A percentile compares a stretch with the other conserved stretches of the same genome.
These are phyloP conservation scores for Ophidiomyces ophidiicola DNA, from an alignment of 2,329 filamentous ascomycete species.

Conservation along the genomic window DNA sequence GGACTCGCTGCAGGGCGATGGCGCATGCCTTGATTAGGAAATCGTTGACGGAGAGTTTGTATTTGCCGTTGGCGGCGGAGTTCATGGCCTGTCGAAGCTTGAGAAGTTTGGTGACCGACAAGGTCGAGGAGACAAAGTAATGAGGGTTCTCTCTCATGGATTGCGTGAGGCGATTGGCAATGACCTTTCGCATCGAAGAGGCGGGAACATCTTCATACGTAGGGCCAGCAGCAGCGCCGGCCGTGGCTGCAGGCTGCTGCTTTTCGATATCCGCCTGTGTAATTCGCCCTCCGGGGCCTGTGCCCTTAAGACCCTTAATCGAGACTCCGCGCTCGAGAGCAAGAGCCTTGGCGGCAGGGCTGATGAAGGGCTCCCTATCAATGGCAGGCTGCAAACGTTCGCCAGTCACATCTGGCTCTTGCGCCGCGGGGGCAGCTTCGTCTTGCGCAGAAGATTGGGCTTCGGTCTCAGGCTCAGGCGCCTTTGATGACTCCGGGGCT, in stretches of 20 bases:
- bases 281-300: conserved; percentile 72
- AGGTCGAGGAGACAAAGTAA: conserved; percentile 85
- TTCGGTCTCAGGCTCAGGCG: conserved; percentile 35
- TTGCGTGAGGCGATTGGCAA: conserved; percentile 78
- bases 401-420: conserved; percentile 52
- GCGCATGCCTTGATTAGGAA: conserved; percentile 96
- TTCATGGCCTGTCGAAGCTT: conserved; percentile 95
- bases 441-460: conserved; percentile 53
- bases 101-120: conserved; percentile 88
- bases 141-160: conserved; percentile 91
- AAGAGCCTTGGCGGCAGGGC: conserved; percentile 63
- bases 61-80: conserved; percentile 74
- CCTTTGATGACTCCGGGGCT: conserved; percentile 40
- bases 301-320: conserved; percentile 69
- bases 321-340: conserved; percentile 75
- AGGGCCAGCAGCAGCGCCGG: conserved; percentile 46
- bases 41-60: conserved; percentile 99
- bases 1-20: conserved; percentile 82
- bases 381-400: conserved; percentile 73
- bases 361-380: conserved; percentile 65
- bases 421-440: conserved; percentile 34
- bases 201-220: conserved; percentile 74
- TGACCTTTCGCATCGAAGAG: conserved; percentile 94
- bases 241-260: conserved; percentile 46
- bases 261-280: conserved; percentile 92